Base-by-base conservation (phyloP, 1,139 yeast genomes). In the Pichia sp. region DNA sequence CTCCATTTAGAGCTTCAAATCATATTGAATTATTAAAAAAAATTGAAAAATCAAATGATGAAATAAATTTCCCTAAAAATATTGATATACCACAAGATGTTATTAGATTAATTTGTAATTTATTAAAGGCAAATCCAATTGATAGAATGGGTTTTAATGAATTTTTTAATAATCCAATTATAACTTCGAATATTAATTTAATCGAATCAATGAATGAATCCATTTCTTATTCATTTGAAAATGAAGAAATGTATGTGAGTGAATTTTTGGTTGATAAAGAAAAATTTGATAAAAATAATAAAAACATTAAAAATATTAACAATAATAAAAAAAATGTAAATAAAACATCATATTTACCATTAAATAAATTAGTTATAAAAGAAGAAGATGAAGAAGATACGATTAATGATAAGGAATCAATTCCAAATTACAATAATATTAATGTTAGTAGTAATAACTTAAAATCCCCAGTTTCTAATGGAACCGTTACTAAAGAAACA, bases 1-100 rank as follows among this genome's bases (percentile, higher is more conserved):
- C 98, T 1, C 98, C 98, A 0, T 92, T 90, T 66, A 81, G 85
- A 55, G 98, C 98, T 3, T 81, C 85, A 5, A 92, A 90, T 63
- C 97, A 90, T 63, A 81, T 92, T 54, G 97, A 92, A 62, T 73
- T 92, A 50, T 76, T 87, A 61, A 83, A 85, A 64, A 86, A 82
- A 61, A 92, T 92, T 54, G 95, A 90, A 64, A 80, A 78, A 58
- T 78, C 88, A 1, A 82, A 86, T 53, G 96, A 90, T 66, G 72
- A 71, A 50, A 86, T 92, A 46, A 72, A 75, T 46, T 89, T 90
- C 63, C 95, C 97, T 2, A 66, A 78, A 26, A 72, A 73, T 45
- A 78, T 81, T 11, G 74, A 72, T 59, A 80, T 79, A 3, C 78
- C 84, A 0, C 79, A 74, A n/a, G 79, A 79, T 41, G 71, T 90